A percentile compares a stretch with the other conserved stretches of the same genome.
Conservation (phyloP, 805 yeast species). For the Wickerhamiella australiensis region DNA sequence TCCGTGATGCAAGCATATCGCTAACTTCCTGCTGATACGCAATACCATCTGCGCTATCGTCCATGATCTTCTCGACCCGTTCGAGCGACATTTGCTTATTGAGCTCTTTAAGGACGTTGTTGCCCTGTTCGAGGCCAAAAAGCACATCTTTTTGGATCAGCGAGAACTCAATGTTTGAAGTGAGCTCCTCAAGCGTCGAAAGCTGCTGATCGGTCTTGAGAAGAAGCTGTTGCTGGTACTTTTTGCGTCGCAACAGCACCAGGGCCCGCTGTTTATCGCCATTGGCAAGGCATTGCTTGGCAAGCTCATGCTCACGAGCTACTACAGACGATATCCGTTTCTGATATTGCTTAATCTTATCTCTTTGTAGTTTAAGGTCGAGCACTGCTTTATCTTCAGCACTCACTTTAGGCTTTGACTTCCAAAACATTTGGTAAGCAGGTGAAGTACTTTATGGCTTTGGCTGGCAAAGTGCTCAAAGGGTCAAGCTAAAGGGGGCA, state of each 20-base stretch:
- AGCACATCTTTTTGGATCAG: constrained; percentile 76
- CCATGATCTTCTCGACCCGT: constrained; percentile 69
- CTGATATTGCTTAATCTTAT: constrained; percentile 65
- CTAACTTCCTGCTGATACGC: constrained; percentile 52
- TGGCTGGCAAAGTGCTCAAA: too few species aligned
- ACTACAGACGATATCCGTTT: constrained; percentile 45
- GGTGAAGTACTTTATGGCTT: too few species aligned
- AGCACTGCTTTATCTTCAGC: constrained; percentile 76
- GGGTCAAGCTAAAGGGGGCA: too few species aligned
- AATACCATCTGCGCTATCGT: constrained; percentile 71
- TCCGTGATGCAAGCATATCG: constrained; percentile 27
- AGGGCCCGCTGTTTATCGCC: constrained; percentile 52
- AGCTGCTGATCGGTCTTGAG: constrained; percentile 64
- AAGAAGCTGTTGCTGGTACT: constrained; percentile 68
- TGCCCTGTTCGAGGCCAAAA: constrained; percentile 71
- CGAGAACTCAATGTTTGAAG: constrained; percentile 61
- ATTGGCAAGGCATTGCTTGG: constrained; percentile 40
- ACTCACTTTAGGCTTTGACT: constrained; percentile 43
- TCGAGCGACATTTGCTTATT: constrained; percentile 70
- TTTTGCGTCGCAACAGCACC: constrained; percentile 59
- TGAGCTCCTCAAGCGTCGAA: constrained; percentile 64
- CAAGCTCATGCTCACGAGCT: constrained; percentile 48
- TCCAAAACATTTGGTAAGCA: constrained; percentile 16
- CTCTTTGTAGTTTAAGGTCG: constrained; percentile 80
- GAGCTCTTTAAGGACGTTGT: constrained; percentile 56